Conservation (phyloP, 179 eudicot species). For the Monotropa hypopitys region DNA sequence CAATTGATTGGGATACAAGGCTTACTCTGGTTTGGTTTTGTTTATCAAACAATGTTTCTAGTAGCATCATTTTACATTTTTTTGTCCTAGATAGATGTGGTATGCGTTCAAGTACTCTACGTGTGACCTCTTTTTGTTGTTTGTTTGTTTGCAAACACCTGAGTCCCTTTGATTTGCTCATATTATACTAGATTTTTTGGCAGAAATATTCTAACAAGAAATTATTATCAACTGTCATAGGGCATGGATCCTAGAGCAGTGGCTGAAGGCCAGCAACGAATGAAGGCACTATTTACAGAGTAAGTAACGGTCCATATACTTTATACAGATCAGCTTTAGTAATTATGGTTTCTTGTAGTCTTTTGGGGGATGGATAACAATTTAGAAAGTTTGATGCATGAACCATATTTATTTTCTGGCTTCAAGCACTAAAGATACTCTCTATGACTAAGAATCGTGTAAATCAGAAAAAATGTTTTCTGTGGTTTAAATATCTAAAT, state of each 20-base stretch:
- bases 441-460: background rate
- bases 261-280: constrained; percentile 52
- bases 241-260: constrained; percentile 66
- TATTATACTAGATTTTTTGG: background rate
- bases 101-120: background rate
- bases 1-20: background rate
- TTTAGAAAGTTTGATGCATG: background rate
- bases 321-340: background rate
- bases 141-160: background rate
- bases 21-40: background rate
- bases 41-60: background rate
- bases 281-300: constrained; percentile 61
- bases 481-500: background rate
- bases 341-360: background rate
- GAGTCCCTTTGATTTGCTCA: background rate
- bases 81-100: background rate
- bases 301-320: constrained; percentile 26
- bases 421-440: background rate
- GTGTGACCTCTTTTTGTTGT: background rate
- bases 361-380: background rate
- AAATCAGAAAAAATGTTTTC: background rate
- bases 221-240: constrained; percentile 23
- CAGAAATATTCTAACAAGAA: background rate
- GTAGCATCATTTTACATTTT: background rate
- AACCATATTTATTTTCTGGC: background rate